phyloP scores from a whole-genome alignment of 306 rosid species.

The Fragaria nilgerrensis region DNA sequence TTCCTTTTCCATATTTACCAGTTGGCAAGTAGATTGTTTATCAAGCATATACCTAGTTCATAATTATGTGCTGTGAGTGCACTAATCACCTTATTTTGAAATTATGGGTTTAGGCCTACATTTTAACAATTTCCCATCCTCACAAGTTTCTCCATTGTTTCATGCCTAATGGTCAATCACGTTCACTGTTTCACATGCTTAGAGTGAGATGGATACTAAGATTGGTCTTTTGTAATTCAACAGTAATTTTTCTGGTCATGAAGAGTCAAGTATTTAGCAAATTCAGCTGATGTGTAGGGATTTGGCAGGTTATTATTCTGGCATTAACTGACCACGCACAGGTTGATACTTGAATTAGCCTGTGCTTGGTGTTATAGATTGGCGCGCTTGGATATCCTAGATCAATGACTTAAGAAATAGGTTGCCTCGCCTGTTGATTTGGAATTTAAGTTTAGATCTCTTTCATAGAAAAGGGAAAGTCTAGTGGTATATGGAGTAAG shows the following conservation, averaged over 20 bases:
- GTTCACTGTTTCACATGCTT: neutral
- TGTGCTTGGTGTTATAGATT: neutral
- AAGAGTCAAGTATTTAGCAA: neutral
- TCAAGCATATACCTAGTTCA: no score
- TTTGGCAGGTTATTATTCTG: neutral
- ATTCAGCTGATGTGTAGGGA: neutral
- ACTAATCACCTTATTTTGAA: neutral
- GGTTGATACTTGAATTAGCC: neutral
- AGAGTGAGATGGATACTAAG: neutral
- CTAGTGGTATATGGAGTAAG: neutral
- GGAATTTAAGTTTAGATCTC: neutral
- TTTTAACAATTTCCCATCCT: neutral
- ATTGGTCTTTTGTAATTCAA: neutral
- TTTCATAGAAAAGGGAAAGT: neutral
- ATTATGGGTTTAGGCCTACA: neutral
- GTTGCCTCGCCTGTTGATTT: neutral
- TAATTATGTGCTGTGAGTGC: neutral
- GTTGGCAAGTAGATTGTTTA: neutral
- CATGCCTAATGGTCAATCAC: neutral
- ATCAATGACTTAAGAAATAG: neutral
- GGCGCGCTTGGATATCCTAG: neutral
- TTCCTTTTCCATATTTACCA: neutral
- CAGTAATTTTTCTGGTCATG: neutral
- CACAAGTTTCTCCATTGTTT: neutral
- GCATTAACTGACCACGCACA: neutral